These are phyloP conservation scores for Teunomyces lycoperdinae DNA, from an alignment of 805 yeast species.

Conservation along the genomic window DNA sequence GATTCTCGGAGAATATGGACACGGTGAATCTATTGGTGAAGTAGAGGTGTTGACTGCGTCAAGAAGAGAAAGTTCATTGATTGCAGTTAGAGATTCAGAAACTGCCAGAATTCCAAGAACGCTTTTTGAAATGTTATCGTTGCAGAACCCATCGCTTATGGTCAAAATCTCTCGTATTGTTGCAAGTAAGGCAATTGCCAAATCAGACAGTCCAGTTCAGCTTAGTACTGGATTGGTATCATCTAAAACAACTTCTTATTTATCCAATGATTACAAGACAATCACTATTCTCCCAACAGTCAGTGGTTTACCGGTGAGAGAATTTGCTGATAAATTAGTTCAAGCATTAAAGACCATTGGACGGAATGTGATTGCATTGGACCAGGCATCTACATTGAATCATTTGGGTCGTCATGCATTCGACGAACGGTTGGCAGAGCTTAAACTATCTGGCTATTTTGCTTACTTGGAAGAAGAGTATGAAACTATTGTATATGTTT, in stretches of 20 bases:
- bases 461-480: constrained; percentile 87
- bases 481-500: constrained; percentile 85
- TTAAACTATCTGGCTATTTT: constrained; percentile 85
- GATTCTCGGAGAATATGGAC: constrained; percentile 77
- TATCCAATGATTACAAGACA: constrained; percentile 63
- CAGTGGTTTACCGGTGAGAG: constrained; percentile 78
- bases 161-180: constrained; percentile 85
- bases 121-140: constrained; percentile 77
- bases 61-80: constrained; percentile 62
- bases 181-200: constrained; percentile 50
- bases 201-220: constrained; percentile 8
- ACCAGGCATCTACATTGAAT: constrained; percentile 74
- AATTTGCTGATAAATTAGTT: constrained; percentile 73
- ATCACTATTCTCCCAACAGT: constrained; percentile 80
- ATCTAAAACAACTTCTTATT: constrained; percentile 28
- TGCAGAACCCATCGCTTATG: constrained; percentile 86
- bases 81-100: constrained; percentile 92
- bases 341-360: constrained; percentile 73
- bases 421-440: constrained; percentile 71
- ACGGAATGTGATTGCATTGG: constrained; percentile 70
- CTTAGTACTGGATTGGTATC: constrained; percentile 18
- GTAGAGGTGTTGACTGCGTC: constrained; percentile 87
- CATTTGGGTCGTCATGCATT: constrained; percentile 92
- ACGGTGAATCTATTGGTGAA: constrained; percentile 93
- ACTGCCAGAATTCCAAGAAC: constrained; percentile 90